Percentiles rank a stretch among this genome's conserved stretches.
Evolutionary conservation across 139 green algal genomes (phyloP).

Genomic region (Astrephomene gubernaculifera): DNA sequence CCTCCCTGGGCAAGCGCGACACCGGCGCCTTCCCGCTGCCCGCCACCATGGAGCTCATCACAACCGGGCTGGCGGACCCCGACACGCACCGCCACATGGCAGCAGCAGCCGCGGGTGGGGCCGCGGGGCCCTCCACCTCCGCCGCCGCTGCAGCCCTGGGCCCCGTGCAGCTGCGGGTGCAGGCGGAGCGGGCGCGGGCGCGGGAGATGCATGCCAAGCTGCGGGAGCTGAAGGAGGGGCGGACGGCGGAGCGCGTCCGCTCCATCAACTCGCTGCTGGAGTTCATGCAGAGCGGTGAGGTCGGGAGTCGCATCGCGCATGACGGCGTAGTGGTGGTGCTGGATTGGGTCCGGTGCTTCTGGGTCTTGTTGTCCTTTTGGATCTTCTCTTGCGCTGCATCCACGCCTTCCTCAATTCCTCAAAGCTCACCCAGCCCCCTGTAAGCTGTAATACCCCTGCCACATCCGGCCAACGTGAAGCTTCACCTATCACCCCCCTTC

Average conservation of each 20-base stretch:
- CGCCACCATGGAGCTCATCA: slow-evolving; percentile 8
- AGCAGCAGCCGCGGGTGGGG: background rate
- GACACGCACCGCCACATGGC: background rate
- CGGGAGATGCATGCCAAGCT: background rate
- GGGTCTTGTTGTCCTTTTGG: no score
- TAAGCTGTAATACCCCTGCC: no score
- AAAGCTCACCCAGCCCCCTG: no score
- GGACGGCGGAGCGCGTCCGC: background rate
- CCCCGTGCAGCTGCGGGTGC: background rate
- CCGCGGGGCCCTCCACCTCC: no score
- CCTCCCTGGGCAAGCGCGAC: background rate
- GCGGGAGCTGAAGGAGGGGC: background rate
- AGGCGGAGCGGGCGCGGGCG: background rate
- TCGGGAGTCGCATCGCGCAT: background rate
- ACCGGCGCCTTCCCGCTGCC: background rate
- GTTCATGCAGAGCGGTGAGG: slow-evolving; percentile 29
- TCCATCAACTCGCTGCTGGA: slow-evolving; percentile 14
- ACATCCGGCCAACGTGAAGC: no score
- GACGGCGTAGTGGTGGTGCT: no score
- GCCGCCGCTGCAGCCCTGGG: background rate
- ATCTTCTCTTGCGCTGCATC: no score
- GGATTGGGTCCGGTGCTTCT: no score
- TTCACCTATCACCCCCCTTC: no score
- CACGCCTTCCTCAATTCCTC: no score
- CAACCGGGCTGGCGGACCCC: background rate